phyloP scores from a whole-genome alignment of 2,329 filamentous ascomycete species.

The Sporothrix phasma region DNA sequence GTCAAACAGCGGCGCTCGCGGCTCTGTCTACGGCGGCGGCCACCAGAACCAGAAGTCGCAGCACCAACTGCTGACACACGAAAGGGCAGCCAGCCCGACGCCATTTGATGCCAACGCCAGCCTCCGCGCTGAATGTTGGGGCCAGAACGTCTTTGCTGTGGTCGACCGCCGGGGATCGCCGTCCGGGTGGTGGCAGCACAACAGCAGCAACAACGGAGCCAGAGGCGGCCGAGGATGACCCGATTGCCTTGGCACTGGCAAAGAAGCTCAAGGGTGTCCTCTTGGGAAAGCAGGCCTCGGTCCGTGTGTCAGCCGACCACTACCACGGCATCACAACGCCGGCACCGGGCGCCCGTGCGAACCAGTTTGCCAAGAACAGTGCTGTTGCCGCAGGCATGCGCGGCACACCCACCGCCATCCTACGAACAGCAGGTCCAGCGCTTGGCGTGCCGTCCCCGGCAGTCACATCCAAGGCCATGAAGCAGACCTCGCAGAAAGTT shows the following conservation, averaged over 20 bases:
- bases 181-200: conserved; percentile 29
- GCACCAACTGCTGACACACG: conserved; percentile 29
- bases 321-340: conserved; percentile 92
- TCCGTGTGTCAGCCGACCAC: conserved; percentile 86
- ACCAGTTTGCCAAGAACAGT: conserved; percentile 27
- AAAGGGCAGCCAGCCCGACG: conserved; percentile 58
- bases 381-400: conserved; percentile 48
- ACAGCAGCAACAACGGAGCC: conserved; percentile 44
- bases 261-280: conserved; percentile 84
- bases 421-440: conserved; percentile 72
- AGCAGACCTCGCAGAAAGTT: conserved; percentile 88
- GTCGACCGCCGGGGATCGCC: conserved; percentile 55
- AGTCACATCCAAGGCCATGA: conserved; percentile 89
- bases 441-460: conserved; percentile 80
- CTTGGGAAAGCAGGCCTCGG: conserved; percentile 64
- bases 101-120: conserved; percentile 86
- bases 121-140: conserved; percentile 86
- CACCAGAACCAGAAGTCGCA: conserved; percentile 19
- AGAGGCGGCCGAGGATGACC: conserved; percentile 60
- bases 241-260: conserved; percentile 83
- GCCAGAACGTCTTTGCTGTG: conserved; percentile 95
- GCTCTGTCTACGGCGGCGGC: conserved; percentile 9
- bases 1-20: conserved; percentile 21
- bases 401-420: conserved; percentile 74
- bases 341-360: conserved; percentile 40